phyloP scores from a whole-genome alignment of 768 basidiomycete genomes.

The Pulveroboletus ravenelii region DNA sequence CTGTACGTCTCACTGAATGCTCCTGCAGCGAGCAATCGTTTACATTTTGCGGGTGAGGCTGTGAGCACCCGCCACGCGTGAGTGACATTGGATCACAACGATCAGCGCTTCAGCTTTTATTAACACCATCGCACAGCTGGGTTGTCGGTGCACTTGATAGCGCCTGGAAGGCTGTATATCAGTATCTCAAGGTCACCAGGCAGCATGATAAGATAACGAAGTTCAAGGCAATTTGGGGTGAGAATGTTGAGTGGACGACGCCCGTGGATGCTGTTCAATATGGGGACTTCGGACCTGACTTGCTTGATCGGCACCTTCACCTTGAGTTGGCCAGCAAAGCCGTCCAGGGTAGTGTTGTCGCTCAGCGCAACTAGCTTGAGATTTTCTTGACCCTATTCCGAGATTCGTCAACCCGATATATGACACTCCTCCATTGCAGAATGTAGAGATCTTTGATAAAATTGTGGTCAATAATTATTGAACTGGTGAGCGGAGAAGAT shows the following conservation, averaged over 20 bases:
- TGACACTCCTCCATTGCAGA: no score
- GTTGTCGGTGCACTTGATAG: no score
- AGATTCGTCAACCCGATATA: no score
- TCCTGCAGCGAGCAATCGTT: conserved; percentile 23
- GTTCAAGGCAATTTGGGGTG: no score
- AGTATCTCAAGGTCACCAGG: no score
- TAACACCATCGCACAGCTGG: no score
- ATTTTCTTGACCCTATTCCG: no score
- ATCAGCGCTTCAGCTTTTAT: no score
- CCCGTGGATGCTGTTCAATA: neutral
- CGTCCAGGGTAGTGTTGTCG: neutral
- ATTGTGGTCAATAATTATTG: no score
- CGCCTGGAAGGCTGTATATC: no score
- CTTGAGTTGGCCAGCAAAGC: neutral
- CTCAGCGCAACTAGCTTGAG: neutral
- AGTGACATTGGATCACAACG: neutral
- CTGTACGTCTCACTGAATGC: conserved; percentile 29
- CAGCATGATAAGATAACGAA: no score
- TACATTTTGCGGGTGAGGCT: conserved; percentile 17
- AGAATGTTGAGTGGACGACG: conserved; percentile 27
- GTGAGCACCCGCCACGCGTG: conserved; percentile 14
- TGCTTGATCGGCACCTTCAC: conserved; percentile 9
- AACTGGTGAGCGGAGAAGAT: conserved; percentile 23
- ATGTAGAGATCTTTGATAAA: no score
- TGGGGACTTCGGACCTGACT: neutral